Base-by-base conservation (phyloP, 768 basidiomycete species). In the Xerocomellus dryophilus region DNA sequence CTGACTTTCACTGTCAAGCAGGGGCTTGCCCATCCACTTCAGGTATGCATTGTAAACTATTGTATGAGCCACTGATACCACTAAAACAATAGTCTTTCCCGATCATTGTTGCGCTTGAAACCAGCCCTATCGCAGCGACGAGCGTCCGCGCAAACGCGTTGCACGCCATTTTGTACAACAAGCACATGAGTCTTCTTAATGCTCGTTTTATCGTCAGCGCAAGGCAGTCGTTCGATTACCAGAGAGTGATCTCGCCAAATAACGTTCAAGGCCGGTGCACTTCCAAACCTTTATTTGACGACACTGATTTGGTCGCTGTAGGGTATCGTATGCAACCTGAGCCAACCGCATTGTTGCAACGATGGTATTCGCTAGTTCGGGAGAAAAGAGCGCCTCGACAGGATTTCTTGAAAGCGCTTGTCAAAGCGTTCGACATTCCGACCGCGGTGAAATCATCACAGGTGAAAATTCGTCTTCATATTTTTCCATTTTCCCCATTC, bases 1-100 rank as follows among this genome's bases (percentile, higher is more conserved):
- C 71, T 99, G 50, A 88, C 82, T 31, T 96, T 97, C 63, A 96
- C 94, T 0, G 85, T 98, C 58, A 93, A 88, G 64, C 96, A 98
- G 71, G 97, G 97, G 3, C 78, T 98, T 47, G 92, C 93, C 6
- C 95, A 98, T 72, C 97, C 97, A 0, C 78, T 99, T 7, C 90
- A 92, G 76, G 90, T 88, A 63, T 49, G 79, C 50, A 6, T 34
- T 40, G n/a, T 61, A 29, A 32, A 43, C 23, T 32, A n/a, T 42
- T 17, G 4, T 51, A 27, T n/a, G 11, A 25, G 31, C 48, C 31
- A 5, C 32, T 41, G 47, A 58, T 54, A 12, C 40, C 34, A 50
- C 17, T 31, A n/a, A 31, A 23, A 34, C 17, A 7, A 51, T 58
- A 95, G 86, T 96, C 92, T 32, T 87, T 97, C 68, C 94, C 96